A percentile compares a stretch with the other conserved stretches of the same genome.
Evolutionary conservation across 257 asterid genomes (phyloP).

Genomic region (Apocynum venetum): DNA sequence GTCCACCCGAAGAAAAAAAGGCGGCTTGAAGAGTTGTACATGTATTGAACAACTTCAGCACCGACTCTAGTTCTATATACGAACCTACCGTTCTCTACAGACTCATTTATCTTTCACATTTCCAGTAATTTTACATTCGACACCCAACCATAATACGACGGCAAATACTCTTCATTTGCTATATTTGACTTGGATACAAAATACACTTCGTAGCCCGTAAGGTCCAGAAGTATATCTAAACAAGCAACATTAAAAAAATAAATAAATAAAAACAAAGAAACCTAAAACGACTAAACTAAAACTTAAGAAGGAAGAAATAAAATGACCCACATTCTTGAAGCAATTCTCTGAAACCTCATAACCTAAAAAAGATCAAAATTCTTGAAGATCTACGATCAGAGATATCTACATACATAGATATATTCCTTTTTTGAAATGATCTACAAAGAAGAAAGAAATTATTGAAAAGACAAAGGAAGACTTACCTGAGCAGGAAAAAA

Average conservation of each 20-base stretch:
- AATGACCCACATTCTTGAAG: not conserved
- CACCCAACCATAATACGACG: constrained; percentile 4
- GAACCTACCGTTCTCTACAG: not conserved
- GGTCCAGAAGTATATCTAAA: constrained; percentile 4
- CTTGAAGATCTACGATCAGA: no score
- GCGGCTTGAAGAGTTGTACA: not conserved
- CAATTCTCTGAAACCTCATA: not conserved
- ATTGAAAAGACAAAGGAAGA: not conserved
- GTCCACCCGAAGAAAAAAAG: not conserved
- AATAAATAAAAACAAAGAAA: not conserved
- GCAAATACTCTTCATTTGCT: constrained; percentile 18
- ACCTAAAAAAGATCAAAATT: not conserved
- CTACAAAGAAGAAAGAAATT: not conserved
- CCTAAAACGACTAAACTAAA: constrained; percentile 24
- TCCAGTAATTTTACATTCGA: constrained; percentile 11
- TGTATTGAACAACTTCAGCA: constrained; percentile 14
- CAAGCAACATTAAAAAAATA: constrained; percentile 24
- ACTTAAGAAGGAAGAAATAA: not conserved
- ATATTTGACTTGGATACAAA: constrained; percentile 22
- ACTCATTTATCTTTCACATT: not conserved
- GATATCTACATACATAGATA: not conserved
- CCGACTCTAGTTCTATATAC: constrained; percentile 17
- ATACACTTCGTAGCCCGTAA: not conserved
- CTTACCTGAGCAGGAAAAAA: not conserved
- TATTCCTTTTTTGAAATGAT: not conserved